Conservation (phyloP, 306 rosid species). For the Sicyos edulis region DNA sequence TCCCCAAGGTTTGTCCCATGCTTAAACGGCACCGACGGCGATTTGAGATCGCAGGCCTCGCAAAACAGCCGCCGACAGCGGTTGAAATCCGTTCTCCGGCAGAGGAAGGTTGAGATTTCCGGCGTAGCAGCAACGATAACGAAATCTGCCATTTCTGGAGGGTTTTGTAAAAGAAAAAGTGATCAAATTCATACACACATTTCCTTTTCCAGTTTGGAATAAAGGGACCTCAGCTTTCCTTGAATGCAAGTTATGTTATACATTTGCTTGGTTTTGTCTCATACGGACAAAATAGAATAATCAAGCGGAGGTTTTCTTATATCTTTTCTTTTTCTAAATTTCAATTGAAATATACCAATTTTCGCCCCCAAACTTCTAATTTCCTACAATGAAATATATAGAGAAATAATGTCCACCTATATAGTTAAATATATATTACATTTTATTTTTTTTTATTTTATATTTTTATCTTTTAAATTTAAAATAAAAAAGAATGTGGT, state of each 20-base stretch:
- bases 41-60: not conserved
- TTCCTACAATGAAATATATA: too few relatives aligned
- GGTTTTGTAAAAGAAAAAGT: not conserved
- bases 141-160: not conserved
- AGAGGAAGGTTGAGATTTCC: not conserved
- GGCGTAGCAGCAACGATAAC: not conserved
- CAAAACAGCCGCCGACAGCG: not conserved
- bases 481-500: too few relatives aligned
- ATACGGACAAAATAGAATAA: not conserved
- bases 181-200: not conserved
- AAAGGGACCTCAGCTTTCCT: not conserved
- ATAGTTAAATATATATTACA: too few relatives aligned
- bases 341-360: too few relatives aligned
- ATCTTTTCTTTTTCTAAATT: too few relatives aligned
- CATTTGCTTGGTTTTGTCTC: not conserved
- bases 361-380: too few relatives aligned
- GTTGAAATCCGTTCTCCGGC: not conserved
- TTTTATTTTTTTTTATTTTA: too few relatives aligned
- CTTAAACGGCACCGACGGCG: not conserved
- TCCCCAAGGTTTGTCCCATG: conserved; percentile 58
- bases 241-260: not conserved
- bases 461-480: too few relatives aligned
- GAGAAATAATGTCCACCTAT: too few relatives aligned
- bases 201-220: not conserved
- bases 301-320: not conserved